Conservation (phyloP, 1,139 yeast species). For the Blastobotrys malaysiensis region DNA sequence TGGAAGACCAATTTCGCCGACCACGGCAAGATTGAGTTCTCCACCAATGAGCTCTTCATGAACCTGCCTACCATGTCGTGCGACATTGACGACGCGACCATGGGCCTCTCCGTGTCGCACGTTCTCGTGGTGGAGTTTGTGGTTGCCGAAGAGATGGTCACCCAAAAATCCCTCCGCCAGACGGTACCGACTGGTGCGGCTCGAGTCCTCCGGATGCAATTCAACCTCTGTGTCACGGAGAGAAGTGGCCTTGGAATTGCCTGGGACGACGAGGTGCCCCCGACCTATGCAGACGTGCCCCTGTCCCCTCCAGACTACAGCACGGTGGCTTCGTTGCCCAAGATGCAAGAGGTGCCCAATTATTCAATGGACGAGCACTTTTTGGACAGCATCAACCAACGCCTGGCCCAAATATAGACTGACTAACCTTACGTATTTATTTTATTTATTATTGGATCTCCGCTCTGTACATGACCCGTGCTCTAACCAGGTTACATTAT, state of each 20-base stretch:
- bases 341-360: constrained; percentile 27
- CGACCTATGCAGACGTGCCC: constrained; percentile 83
- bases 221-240: constrained; percentile 72
- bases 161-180: constrained; percentile 25
- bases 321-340: constrained; percentile 26
- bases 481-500: no score
- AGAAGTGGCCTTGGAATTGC: constrained; percentile 93
- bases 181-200: constrained; percentile 79
- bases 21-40: constrained; percentile 69
- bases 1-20: constrained; percentile 91
- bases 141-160: constrained; percentile 80
- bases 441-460: constrained; percentile 1
- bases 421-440: neutral
- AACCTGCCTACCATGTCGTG: constrained; percentile 60
- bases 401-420: constrained; percentile 10
- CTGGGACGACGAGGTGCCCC: constrained; percentile 99
- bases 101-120: constrained; percentile 74
- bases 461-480: no score
- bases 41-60: constrained; percentile 48
- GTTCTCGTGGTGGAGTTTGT: constrained; percentile 76
- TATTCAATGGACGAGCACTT: constrained; percentile 9
- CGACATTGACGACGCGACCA: constrained; percentile 74
- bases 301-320: constrained; percentile 81
- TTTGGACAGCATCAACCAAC: constrained; percentile 13
- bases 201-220: constrained; percentile 90